Conservation (phyloP, 306 rosid species). For the Sicyos baderoa region DNA sequence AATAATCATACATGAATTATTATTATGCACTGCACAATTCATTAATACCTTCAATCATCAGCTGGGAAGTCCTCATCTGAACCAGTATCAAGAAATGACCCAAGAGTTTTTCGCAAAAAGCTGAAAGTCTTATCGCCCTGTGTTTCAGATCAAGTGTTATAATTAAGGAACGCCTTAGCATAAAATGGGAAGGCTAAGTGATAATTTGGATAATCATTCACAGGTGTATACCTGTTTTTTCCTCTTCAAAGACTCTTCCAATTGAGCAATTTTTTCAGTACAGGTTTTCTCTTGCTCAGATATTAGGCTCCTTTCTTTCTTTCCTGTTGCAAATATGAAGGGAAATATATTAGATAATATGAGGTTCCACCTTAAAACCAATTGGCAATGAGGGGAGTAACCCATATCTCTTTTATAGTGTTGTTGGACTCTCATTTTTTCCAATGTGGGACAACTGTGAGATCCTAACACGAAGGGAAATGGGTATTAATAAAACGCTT, state of each 20-base stretch:
- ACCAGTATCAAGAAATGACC: constrained; percentile 61
- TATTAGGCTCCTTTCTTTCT: constrained; percentile 58
- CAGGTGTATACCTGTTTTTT: constrained; percentile 56
- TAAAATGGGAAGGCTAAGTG: constrained; percentile 5
- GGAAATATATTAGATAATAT: no score
- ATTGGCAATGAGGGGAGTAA: no score
- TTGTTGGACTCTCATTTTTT: no score
- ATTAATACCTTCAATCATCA: constrained; percentile 39
- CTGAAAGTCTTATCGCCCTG: constrained; percentile 90
- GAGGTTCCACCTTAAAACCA: no score
- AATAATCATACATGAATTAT: not conserved
- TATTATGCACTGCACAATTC: not conserved
- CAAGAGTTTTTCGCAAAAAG: constrained; percentile 74
- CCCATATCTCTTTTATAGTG: no score
- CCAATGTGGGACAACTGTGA: no score
- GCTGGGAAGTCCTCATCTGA: constrained; percentile 81
- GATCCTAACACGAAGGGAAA: not conserved
- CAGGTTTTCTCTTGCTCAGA: constrained; percentile 71
- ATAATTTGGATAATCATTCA: not conserved
- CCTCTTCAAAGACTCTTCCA: constrained; percentile 76
- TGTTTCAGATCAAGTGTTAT: constrained; percentile 8
- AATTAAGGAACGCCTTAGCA: constrained; percentile 10
- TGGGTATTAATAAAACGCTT: not conserved
- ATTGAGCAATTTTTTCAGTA: constrained; percentile 52
- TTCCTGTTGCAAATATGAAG: constrained; percentile 40